Conservation (phyloP, 768 basidiomycete genomes). For the Trametes villosa region DNA sequence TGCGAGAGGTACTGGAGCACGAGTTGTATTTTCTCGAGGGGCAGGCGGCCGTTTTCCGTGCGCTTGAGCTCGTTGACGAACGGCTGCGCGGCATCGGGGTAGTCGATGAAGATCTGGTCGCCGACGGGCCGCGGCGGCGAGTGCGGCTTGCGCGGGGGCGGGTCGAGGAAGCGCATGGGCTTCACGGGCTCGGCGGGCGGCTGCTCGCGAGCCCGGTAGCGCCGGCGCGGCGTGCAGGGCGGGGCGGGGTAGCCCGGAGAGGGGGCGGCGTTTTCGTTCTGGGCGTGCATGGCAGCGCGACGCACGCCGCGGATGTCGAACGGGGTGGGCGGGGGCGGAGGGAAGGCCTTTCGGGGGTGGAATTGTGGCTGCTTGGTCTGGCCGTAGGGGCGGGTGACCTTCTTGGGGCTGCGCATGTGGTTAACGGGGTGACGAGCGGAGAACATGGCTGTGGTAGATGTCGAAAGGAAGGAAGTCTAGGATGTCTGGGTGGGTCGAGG, state of each 20-base stretch:
- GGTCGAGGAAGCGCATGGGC: slow-evolving; percentile 1
- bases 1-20: slow-evolving; percentile 6
- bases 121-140: slow-evolving; percentile 1
- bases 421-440: background rate
- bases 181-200: background rate
- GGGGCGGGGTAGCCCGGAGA: background rate
- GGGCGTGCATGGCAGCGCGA: background rate
- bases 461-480: background rate
- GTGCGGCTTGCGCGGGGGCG: background rate
- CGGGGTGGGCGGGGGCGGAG: slow-evolving; percentile 1
- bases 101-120: slow-evolving; percentile 11
- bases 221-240: background rate
- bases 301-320: slow-evolving; percentile 7
- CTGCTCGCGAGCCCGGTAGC: background rate
- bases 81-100: slow-evolving; percentile 4
- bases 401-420: background rate
- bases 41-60: background rate
- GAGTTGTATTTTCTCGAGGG: slow-evolving; percentile 2
- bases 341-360: slow-evolving; percentile 15
- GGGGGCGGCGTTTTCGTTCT: slow-evolving; percentile 6
- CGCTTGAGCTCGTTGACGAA: slow-evolving; percentile 12
- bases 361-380: slow-evolving; percentile 6
- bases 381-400: slow-evolving; percentile 3
- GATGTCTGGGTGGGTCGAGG: background rate
- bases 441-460: background rate